Base-by-base conservation (phyloP, 352 stramenopile genomes). In the Pythium aphanidermatum region DNA sequence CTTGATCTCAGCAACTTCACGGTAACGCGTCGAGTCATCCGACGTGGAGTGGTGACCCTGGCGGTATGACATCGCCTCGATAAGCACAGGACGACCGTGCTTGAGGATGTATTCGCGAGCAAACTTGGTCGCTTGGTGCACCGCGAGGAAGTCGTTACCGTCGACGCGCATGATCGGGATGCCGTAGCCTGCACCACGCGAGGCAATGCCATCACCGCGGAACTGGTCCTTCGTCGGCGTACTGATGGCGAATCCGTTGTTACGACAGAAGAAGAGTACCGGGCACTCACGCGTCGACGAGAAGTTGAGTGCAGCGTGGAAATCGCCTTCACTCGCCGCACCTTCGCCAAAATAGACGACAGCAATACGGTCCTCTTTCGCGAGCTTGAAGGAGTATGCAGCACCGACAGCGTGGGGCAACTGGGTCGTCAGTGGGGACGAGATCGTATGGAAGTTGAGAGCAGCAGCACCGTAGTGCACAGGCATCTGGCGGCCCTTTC, bases 161-260 rank as follows among this genome's bases (percentile, higher is more conserved):
- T 99, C 96, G 0, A 99, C 95, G 31, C 96, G 92, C 63, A 99
- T 96, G 37, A 88, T 86, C 4, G 89, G 85, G 60, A 99, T 98
- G n/a, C 96, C 96, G 53, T 99, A 99, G 16, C 94, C 96, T 42
- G 74, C 81, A 24, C 91, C 95, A 30, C 96, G 71, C 5, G 84
- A 93, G 3, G 96, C 84, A 32, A 99, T 98, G 12, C 96, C 96
- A 62, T 99, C 96, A 35, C 96, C 96, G 29, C 85, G 79, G 76
- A 97, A 99, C 70, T 99, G 96, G 58, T 99, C 96, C 27, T 68
- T 63, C 2, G 93, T 89, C 5, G 95, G 86, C n/a, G 96, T 99
- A 49, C 82, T 94, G 51, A 99, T 99, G 6, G 96, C 96, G 59
- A 98, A 99, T 3, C 96, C 95, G 67, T 99, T 99, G 73, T 99